A percentile compares a stretch with the other conserved stretches of the same genome.
Evolutionary conservation across 805 yeast species (phyloP).

Genomic region (Nematodospora valgi): DNA sequence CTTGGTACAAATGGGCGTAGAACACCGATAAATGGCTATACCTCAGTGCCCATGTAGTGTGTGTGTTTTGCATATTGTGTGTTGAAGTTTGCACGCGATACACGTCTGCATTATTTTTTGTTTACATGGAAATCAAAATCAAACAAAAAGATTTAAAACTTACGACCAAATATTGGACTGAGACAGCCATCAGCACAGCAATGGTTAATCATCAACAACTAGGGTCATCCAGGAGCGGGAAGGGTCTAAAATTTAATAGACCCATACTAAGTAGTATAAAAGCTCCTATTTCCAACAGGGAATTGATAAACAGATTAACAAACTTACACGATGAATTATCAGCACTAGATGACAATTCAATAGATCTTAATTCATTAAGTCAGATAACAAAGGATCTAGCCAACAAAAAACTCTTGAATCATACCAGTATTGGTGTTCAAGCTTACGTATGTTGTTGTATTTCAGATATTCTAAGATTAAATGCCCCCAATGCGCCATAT

Average conservation of each 20-base stretch:
- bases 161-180: too few relatives aligned
- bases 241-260: slow-evolving; percentile 39
- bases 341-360: slow-evolving; percentile 55
- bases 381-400: slow-evolving; percentile 49
- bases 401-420: slow-evolving; percentile 55
- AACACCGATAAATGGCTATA: too few relatives aligned
- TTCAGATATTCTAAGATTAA: slow-evolving; percentile 70
- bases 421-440: slow-evolving; percentile 66
- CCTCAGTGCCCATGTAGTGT: too few relatives aligned
- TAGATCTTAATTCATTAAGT: slow-evolving; percentile 42
- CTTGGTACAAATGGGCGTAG: too few relatives aligned
- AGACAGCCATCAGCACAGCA: too few relatives aligned
- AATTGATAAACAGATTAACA: slow-evolving; percentile 54
- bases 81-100: too few relatives aligned
- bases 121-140: too few relatives aligned
- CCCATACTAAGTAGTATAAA: slow-evolving; percentile 54
- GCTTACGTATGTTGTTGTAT: slow-evolving; percentile 70
- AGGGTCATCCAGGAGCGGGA: too few relatives aligned
- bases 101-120: too few relatives aligned
- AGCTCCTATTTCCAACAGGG: slow-evolving; percentile 59
- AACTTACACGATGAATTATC: slow-evolving; percentile 62
- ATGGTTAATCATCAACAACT: too few relatives aligned
- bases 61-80: too few relatives aligned
- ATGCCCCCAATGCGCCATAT: slow-evolving; percentile 90
- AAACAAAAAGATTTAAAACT: too few relatives aligned